Evolutionary conservation across 805 yeast species (phyloP), one percentile per base, ranked within the genome.

Genomic region (Clavispora carvajalis): DNA sequence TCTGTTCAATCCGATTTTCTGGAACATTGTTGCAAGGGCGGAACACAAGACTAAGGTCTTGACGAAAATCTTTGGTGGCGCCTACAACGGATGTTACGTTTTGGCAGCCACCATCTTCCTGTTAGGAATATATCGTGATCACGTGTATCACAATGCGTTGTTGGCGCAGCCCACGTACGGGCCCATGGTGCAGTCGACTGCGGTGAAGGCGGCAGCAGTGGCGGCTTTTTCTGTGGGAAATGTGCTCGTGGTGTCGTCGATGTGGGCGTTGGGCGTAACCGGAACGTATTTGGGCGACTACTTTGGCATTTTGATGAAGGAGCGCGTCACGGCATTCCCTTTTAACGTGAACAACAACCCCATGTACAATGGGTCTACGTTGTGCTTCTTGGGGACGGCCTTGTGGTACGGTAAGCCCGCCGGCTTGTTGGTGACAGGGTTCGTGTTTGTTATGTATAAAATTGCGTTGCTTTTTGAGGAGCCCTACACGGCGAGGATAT

Each of bases 231-330:
- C 62, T 1, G 59, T 71, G 37, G 99, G 99, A 17, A 89, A 90
- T 51, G 63, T 86, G 8, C 76, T 93, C 39, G 98, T 90, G 2
- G 48, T 85, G 23, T 65, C 81, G 22, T 87, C 96, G 17, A 91
- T 93, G 98, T 91, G 79, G 68, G 83, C 84, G 11, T 73, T 93
- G 49, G 99, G 99, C 18, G 79, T 93, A 45, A 91, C 96, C 11
- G 99, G 99, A 18, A 93, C 99, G 9, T 93, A 93, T 57, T 67
- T 93, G 45, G 99, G 99, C 33, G 99, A 93, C 63, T 95, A 93
- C 67, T 93, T 93, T 64, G 98, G 98, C 1, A 90, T 93, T 54
- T 74, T 93, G 53, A 93, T 91, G 93, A 80, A 82, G 47, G 77
- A 85, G 48, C 77, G 95, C 57, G 96, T 93, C 44, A 83, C 91